Conservation (phyloP, 352 stramenopile genomes). For the Hyaloperonospora brassicae region DNA sequence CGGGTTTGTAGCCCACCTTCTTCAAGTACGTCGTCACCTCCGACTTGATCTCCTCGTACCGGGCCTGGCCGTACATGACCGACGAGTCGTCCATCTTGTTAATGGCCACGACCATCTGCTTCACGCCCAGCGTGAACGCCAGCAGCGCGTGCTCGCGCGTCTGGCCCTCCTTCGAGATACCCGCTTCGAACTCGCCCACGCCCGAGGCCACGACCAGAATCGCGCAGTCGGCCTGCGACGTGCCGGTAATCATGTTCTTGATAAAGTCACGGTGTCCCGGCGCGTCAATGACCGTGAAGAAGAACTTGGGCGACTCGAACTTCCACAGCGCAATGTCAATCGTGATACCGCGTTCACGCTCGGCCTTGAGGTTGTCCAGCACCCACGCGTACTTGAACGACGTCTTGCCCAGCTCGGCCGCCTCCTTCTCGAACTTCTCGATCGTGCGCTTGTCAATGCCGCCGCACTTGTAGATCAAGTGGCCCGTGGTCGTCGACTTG, state of each 20-base stretch:
- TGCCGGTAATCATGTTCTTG: slow-evolving; percentile 99
- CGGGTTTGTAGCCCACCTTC: slow-evolving; percentile 95
- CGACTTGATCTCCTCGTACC: slow-evolving; percentile 92
- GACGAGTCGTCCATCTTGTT: slow-evolving; percentile 99
- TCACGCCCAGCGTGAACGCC: slow-evolving; percentile 94
- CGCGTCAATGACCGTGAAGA: slow-evolving; percentile 97
- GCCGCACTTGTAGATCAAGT: slow-evolving; percentile 99
- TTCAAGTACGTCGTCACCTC: slow-evolving; percentile 90
- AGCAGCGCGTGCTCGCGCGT: slow-evolving; percentile 94
- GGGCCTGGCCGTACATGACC: slow-evolving; percentile 89
- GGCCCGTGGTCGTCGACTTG: slow-evolving; percentile 98
- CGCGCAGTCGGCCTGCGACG: slow-evolving; percentile 95
- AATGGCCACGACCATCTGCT: slow-evolving; percentile 96
- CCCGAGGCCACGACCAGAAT: slow-evolving; percentile 92
- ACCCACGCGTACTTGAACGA: slow-evolving; percentile 99
- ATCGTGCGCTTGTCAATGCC: slow-evolving; percentile 98
- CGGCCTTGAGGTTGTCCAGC: slow-evolving; percentile 97
- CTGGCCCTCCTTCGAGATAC: slow-evolving; percentile 93
- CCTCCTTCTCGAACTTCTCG: slow-evolving; percentile 96
- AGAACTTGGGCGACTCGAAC: slow-evolving; percentile 95
- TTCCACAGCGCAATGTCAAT: slow-evolving; percentile 98
- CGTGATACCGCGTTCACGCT: slow-evolving; percentile 96
- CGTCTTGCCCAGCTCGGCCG: slow-evolving; percentile 92
- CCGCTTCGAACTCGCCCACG: slow-evolving; percentile 90
- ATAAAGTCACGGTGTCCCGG: slow-evolving; percentile 98